Percentiles rank a stretch among this genome's conserved stretches.
phyloP scores from a whole-genome alignment of 2,329 filamentous ascomycete species.

The Phialophora expanda region DNA sequence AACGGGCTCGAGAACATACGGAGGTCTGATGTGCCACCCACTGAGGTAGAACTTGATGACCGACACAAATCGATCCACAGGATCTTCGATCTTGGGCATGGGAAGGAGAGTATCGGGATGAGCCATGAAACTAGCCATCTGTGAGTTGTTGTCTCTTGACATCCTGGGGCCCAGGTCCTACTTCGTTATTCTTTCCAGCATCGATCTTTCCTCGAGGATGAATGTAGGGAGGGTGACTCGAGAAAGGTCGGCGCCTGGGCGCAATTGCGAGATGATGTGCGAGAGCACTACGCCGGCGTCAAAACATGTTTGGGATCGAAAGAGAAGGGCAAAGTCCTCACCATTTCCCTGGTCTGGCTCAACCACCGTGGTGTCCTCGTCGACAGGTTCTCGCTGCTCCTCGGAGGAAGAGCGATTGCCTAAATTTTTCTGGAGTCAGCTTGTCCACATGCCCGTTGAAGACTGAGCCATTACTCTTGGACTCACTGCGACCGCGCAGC shows the following conservation, averaged over 20 bases:
- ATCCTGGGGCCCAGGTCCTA: constrained; percentile 46
- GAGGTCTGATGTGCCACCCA: constrained; percentile 98
- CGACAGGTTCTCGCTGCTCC: constrained; percentile 50
- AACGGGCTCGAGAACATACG: constrained; percentile 63
- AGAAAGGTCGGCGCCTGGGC: constrained; percentile 92
- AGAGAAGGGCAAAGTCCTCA: constrained; percentile 53
- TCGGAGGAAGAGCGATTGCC: constrained; percentile 64
- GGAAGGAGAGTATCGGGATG: constrained; percentile 94
- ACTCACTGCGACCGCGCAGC: constrained; percentile 38
- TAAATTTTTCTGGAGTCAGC: constrained; percentile 39
- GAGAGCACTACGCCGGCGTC: constrained; percentile 72
- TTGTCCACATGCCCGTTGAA: neutral
- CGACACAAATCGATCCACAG: constrained; percentile 84
- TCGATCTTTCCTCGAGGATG: constrained; percentile 95
- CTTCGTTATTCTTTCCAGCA: constrained; percentile 99
- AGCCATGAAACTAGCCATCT: constrained; percentile 84
- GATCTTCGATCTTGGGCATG: constrained; percentile 86
- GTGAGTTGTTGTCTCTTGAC: constrained; percentile 33
- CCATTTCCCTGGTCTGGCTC: constrained; percentile 94
- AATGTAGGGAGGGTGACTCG: constrained; percentile 95
- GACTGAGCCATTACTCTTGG: constrained; percentile 22
- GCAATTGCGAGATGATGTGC: constrained; percentile 96
- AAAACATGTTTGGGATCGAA: constrained; percentile 3
- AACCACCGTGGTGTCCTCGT: constrained; percentile 77
- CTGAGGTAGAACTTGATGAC: constrained; percentile 98